Evolutionary conservation across 1,284 basidiomycete genomes (phyloP).

Genomic region (Cryptococcus neoformans): DNA sequence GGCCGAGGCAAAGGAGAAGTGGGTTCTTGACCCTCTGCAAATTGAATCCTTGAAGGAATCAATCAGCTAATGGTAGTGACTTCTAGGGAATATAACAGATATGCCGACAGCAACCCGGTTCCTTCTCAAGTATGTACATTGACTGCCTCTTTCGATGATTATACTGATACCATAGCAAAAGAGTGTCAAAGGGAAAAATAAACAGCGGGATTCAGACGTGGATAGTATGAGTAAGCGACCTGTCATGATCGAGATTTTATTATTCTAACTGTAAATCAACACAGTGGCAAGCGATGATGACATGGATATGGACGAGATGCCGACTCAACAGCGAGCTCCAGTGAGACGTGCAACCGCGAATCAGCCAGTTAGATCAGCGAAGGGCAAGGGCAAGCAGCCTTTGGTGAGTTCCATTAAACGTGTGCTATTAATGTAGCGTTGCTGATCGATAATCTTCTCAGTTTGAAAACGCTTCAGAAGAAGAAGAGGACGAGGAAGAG

Average conservation of each 20-base stretch:
- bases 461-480: slow-evolving; percentile 57
- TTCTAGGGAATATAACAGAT: slow-evolving; percentile 24
- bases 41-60: too few species aligned
- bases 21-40: slow-evolving; percentile 24
- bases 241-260: neutral
- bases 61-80: too few species aligned
- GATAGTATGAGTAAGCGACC: slow-evolving; percentile 71
- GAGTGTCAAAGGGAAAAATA: slow-evolving; percentile 54
- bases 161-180: slow-evolving; percentile 5
- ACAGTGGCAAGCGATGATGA: slow-evolving; percentile 23
- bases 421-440: neutral
- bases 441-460: slow-evolving; percentile 5
- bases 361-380: neutral
- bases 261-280: neutral
- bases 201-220: slow-evolving; percentile 57
- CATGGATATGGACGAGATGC: slow-evolving; percentile 49
- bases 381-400: slow-evolving; percentile 53
- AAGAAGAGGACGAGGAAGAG: slow-evolving; percentile 56
- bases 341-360: slow-evolving; percentile 20
- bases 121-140: slow-evolving; percentile 13
- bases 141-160: neutral
- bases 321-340: slow-evolving; percentile 41
- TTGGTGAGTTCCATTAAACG: slow-evolving; percentile 38
- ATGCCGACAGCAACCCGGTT: slow-evolving; percentile 11
- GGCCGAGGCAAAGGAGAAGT: slow-evolving; percentile 70